Percentiles rank a stretch among this genome's conserved stretches.
Conservation (phyloP, 2,329 filamentous ascomycete species). For the Epichloe scottii region DNA sequence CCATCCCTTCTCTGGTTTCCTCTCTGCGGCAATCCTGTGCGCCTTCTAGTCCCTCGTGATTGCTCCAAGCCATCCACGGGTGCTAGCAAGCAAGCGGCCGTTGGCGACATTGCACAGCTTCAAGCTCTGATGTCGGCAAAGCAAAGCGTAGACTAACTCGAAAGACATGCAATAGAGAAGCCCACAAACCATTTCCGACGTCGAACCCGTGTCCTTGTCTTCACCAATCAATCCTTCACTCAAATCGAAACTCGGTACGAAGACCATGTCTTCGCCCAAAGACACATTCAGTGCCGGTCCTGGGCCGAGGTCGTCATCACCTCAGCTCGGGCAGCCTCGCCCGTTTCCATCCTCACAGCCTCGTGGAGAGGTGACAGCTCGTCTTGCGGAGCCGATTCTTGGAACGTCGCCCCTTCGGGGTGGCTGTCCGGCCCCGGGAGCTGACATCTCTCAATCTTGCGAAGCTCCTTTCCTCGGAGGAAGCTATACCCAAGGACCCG, state of each 20-base stretch:
- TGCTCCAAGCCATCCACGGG: neutral
- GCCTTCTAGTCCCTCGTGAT: neutral
- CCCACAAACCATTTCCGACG: neutral
- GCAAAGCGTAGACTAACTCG: neutral
- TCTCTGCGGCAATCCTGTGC: neutral
- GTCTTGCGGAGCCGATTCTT: slow-evolving; percentile 45
- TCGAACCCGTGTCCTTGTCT: neutral
- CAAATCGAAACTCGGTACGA: neutral
- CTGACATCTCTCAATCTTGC: slow-evolving; percentile 19
- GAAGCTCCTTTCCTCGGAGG: slow-evolving; percentile 54
- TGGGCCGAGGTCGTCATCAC: slow-evolving; percentile 33
- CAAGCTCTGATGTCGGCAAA: neutral
- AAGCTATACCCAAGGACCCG: slow-evolving; percentile 57
- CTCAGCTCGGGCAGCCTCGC: slow-evolving; percentile 31
- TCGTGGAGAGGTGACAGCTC: slow-evolving; percentile 47
- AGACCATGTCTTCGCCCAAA: slow-evolving; percentile 25
- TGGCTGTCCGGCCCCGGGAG: slow-evolving; percentile 19
- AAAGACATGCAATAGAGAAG: slow-evolving; percentile 2
- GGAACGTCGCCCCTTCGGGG: slow-evolving; percentile 26
- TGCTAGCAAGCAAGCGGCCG: neutral
- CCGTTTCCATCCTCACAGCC: slow-evolving; percentile 40
- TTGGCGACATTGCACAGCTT: neutral
- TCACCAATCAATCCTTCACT: neutral
- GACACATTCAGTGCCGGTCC: slow-evolving; percentile 24
- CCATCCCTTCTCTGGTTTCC: neutral